Base-by-base conservation (phyloP, 2,329 filamentous ascomycete species). In the Clonostachys byssicola region DNA sequence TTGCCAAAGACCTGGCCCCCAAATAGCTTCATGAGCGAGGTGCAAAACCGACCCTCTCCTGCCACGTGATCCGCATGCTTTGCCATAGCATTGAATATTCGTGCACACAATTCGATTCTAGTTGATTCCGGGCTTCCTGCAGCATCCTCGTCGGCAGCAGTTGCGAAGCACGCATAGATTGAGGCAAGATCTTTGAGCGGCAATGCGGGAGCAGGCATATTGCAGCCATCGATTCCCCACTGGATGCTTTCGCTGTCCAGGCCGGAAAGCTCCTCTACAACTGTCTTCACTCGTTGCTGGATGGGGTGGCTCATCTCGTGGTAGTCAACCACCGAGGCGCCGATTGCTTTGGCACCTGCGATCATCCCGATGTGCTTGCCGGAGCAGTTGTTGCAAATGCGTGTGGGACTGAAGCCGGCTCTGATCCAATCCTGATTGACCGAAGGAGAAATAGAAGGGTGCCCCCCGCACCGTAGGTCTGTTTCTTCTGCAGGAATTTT, bases 351-450 rank as follows among this genome's bases (percentile, higher is more conserved):
- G 0, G 71, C 61, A 2, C 65, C 73, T 1, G 66, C 71, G 18
- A 75, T 53, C 71, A 76, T 75, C 1, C 67, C 72, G 4, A 60
- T 67, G 51, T 77, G 72, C 39, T 77, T 77, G 2, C 72, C 73
- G 0, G 72, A 75, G 50, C 72, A 77, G 48, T 75, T 74, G 45
- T 68, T 75, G 43, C 60, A 65, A 1, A 74, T 54, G 0, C 58
- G 57, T 0, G 64, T 68, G 0, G 72, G 71, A 0, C 48, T 54
- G 41, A 65, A 69, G 3, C 60, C 70, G 0, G 45, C 45, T 46
- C 59, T 66, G 43, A 70, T 65, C 72, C 72, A 76, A 0, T 42
- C 49, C 0, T 56, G 54, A 47, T 72, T 67, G 5, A 74, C 60
- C 0, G 46, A 47, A 2, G 64, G 59, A 4, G 56, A 63, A 7